These are phyloP conservation scores for Ailanthus altissimus DNA, from an alignment of 345 rosid species.

Conservation along the genomic window DNA sequence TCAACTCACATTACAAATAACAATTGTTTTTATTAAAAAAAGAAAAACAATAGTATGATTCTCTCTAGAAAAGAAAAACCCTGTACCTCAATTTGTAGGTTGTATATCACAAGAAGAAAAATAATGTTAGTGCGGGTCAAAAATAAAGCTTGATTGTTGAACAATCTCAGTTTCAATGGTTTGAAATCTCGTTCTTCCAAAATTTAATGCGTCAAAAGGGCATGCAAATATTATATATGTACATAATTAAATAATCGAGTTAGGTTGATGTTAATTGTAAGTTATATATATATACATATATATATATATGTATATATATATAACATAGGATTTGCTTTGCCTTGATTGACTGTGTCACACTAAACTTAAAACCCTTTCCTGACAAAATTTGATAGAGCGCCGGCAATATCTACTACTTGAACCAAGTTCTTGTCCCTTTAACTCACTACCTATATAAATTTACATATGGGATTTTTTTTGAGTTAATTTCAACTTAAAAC, in stretches of 20 bases:
- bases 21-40: no score
- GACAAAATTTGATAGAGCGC: neutral
- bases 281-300: no score
- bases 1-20: neutral
- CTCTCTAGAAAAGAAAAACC: neutral
- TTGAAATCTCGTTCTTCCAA: neutral
- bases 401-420: neutral
- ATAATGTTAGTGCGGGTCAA: neutral
- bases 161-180: neutral
- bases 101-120: neutral
- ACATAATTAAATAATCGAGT: no score
- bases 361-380: neutral
- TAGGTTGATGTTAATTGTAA: no score
- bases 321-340: no score
- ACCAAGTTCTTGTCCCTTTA: neutral
- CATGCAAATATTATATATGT: no score
- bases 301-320: no score
- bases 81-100: neutral
- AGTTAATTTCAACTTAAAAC: neutral
- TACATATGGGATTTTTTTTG: neutral
- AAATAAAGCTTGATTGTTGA: neutral
- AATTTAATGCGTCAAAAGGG: neutral
- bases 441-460: conserved; percentile 3
- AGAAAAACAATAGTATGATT: neutral
- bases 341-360: neutral